phyloP scores from a whole-genome alignment of 208 protist species.

The Acanthamoeba lenticulata region DNA sequence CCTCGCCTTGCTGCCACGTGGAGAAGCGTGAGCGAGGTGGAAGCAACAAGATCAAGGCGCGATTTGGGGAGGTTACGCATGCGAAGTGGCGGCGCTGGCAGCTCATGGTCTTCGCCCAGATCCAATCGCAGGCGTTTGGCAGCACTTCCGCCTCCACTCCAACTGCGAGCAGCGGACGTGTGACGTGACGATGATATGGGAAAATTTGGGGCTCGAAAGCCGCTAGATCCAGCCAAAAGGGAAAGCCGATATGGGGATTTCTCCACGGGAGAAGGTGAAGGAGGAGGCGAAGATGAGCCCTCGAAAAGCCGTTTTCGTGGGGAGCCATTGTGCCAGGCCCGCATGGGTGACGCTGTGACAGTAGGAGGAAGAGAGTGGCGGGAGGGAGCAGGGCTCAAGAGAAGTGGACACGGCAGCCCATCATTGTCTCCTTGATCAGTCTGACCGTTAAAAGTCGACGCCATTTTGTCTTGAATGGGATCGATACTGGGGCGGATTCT shows the following conservation, averaged over 20 bases:
- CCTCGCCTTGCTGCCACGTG: background rate
- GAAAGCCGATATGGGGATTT: background rate
- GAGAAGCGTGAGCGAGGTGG: background rate
- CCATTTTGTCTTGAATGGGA: no score
- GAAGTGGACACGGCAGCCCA: background rate
- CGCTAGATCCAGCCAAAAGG: background rate
- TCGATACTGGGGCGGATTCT: no score
- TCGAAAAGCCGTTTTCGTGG: conserved; percentile 9
- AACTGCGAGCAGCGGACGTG: background rate
- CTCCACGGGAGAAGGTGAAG: background rate
- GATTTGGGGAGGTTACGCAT: background rate
- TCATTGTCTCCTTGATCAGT: background rate
- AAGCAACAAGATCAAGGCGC: no score
- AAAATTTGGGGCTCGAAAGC: background rate
- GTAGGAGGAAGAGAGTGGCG: background rate
- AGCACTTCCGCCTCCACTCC: background rate
- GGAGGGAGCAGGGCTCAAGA: background rate
- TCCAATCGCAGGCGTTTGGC: background rate
- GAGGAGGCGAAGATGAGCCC: background rate
- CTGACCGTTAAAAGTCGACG: no score
- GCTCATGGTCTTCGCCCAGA: background rate
- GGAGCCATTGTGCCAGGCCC: background rate
- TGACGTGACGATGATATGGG: background rate
- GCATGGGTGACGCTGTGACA: background rate
- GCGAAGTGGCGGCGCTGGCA: background rate